Conservation (phyloP, 2,329 filamentous ascomycete genomes). For the Exophiala viscosa region DNA sequence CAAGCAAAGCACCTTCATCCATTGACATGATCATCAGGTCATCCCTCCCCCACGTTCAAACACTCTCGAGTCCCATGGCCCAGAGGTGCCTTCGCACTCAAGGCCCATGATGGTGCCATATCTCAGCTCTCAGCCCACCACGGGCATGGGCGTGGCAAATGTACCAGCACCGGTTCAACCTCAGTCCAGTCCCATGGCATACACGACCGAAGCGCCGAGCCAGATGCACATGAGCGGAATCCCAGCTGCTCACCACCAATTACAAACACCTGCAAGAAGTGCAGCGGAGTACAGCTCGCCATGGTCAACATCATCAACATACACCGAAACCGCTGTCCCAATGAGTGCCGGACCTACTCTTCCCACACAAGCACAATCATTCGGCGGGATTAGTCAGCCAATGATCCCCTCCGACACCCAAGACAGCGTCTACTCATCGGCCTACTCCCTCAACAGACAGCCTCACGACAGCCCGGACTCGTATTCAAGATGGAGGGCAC, state of each 20-base stretch:
- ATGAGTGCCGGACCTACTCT: constrained; percentile 13
- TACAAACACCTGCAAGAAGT: constrained; percentile 14
- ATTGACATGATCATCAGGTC: constrained; percentile 11
- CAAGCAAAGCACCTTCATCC: background rate
- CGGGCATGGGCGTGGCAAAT: constrained; percentile 13
- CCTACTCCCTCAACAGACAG: constrained; percentile 13
- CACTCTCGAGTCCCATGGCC: constrained; percentile 6
- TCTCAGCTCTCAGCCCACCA: constrained; percentile 16
- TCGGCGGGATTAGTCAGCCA: constrained; percentile 7
- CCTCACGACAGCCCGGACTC: constrained; percentile 13
- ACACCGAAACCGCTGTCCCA: constrained; percentile 11
- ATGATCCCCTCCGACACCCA: constrained; percentile 18
- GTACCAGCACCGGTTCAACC: constrained; percentile 15
- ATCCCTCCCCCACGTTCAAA: constrained; percentile 17
- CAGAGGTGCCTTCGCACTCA: constrained; percentile 8
- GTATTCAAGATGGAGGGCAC: constrained; percentile 12
- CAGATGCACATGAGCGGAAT: constrained; percentile 17
- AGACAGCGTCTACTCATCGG: constrained; percentile 13
- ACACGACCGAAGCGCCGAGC: constrained; percentile 3
- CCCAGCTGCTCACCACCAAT: constrained; percentile 1
- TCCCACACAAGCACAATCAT: constrained; percentile 8
- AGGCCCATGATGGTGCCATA: constrained; percentile 18
- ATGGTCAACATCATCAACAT: constrained; percentile 16
- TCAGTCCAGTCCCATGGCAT: constrained; percentile 12
- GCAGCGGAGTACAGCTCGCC: constrained; percentile 18